These are phyloP conservation scores for Colletotrichum lupini DNA, from an alignment of 2,329 filamentous ascomycete species.

Conservation along the genomic window DNA sequence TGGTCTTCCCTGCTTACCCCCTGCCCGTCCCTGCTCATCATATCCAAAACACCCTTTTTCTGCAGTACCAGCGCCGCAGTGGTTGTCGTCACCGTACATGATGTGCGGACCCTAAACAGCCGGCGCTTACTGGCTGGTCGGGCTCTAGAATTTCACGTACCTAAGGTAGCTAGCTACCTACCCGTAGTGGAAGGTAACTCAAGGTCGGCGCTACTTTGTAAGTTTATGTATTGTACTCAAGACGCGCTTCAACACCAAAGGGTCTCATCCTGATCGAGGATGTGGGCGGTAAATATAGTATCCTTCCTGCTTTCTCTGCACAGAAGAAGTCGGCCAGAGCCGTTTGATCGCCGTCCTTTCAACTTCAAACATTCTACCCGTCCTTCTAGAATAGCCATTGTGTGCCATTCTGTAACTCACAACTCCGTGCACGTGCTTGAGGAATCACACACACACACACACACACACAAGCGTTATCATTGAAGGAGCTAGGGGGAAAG, in stretches of 20 bases:
- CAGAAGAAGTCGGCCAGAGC: neutral
- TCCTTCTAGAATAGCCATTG: neutral
- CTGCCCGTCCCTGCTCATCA: neutral
- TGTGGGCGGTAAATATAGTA: no score
- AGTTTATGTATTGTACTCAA: no score
- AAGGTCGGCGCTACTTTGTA: no score
- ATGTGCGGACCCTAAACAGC: neutral
- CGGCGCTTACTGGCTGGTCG: neutral
- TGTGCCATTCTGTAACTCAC: neutral
- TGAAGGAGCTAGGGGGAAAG: neutral
- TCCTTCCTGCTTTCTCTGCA: neutral
- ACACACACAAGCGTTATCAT: neutral
- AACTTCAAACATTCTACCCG: neutral
- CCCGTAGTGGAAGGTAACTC: neutral
- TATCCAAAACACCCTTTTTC: neutral
- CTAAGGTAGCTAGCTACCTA: neutral
- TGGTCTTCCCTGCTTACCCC: neutral
- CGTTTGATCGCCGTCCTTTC: neutral
- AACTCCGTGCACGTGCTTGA: neutral
- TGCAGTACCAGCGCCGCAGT: neutral
- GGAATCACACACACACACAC: neutral
- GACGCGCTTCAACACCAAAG: no score
- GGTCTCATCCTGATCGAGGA: neutral
- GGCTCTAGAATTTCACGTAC: neutral
- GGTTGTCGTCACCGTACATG: constrained; percentile 21